Percentiles rank a stretch among this genome's conserved stretches.
phyloP scores from a whole-genome alignment of 2,329 filamentous ascomycete genomes.

The Sporothrix euskadiensis region DNA sequence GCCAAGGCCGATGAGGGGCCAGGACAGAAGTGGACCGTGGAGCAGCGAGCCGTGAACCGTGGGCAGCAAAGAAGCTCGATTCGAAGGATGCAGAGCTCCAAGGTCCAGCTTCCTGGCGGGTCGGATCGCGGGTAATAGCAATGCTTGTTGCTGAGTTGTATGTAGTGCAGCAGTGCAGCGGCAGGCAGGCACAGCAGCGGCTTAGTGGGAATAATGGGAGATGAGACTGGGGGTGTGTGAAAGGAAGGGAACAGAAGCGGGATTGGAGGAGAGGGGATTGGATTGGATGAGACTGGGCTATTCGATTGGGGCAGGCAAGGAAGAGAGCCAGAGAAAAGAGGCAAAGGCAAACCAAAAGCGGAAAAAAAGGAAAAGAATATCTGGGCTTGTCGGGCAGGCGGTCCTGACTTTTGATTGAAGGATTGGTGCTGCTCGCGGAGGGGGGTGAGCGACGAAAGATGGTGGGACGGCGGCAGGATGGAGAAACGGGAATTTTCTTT shows the following conservation, averaged over 20 bases:
- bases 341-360: not conserved
- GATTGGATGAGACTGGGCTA: not conserved
- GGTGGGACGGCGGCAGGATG: slow-evolving; percentile 3
- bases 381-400: slow-evolving; percentile 13
- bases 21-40: not conserved
- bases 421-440: not conserved
- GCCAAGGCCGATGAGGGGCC: not conserved
- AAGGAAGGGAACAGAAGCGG: not conserved
- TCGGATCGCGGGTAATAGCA: not conserved
- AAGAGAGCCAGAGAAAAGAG: not conserved
- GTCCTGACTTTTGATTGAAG: not conserved
- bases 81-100: not conserved
- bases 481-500: not conserved
- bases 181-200: not conserved
- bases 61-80: not conserved
- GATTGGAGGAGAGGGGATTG: not conserved
- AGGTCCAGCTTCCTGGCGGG: not conserved
- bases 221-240: not conserved
- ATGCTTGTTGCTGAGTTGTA: not conserved
- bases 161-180: not conserved
- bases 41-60: not conserved
- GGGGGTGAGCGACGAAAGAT: not conserved
- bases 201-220: not conserved
- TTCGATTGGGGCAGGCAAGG: not conserved
- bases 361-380: not conserved